phyloP scores from a whole-genome alignment of 495 filamentous ascomycete genomes.

The Aspergillus sclerotioniger region DNA sequence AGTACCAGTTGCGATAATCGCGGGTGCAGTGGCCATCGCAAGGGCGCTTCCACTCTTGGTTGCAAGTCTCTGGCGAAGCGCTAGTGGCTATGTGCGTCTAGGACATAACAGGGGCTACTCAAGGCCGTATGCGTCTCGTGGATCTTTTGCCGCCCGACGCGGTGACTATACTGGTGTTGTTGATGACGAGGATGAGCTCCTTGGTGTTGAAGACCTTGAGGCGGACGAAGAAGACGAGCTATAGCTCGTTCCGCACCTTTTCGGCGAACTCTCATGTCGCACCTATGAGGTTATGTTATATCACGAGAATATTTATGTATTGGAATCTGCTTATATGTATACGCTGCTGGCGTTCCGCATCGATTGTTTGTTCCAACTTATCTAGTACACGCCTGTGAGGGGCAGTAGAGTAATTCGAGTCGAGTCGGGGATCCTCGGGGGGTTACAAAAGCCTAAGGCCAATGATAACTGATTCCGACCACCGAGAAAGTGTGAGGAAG shows the following conservation, averaged over 20 bases:
- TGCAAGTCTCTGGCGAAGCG: constrained; percentile 64
- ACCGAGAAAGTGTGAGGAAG: too few relatives aligned
- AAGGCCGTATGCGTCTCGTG: constrained; percentile 75
- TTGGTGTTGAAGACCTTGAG: constrained; percentile 81
- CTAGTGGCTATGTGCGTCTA: constrained; percentile 41
- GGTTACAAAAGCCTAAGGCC: too few relatives aligned
- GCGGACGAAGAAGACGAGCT: constrained; percentile 91
- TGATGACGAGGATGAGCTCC: constrained; percentile 87
- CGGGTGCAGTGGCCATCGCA: constrained; percentile 71
- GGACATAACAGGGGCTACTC: constrained; percentile 42
- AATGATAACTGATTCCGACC: too few relatives aligned
- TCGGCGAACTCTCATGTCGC: constrained; percentile 9
- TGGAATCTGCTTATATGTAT: constrained; percentile 10
- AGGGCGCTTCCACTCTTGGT: constrained; percentile 71
- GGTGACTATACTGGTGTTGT: constrained; percentile 85
- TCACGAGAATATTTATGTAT: constrained; percentile 23
- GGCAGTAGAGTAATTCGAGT: too few relatives aligned
- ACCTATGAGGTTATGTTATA: constrained; percentile 28
- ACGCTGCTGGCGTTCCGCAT: constrained; percentile 1
- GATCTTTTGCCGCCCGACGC: constrained; percentile 77
- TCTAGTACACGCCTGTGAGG: too few relatives aligned
- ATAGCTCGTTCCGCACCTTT: constrained; percentile 1
- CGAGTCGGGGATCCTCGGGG: too few relatives aligned
- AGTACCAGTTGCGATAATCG: constrained; percentile 75
- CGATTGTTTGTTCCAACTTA: background rate